Conservation (phyloP, 805 yeast species). For the Lipomyces starkeyi region DNA sequence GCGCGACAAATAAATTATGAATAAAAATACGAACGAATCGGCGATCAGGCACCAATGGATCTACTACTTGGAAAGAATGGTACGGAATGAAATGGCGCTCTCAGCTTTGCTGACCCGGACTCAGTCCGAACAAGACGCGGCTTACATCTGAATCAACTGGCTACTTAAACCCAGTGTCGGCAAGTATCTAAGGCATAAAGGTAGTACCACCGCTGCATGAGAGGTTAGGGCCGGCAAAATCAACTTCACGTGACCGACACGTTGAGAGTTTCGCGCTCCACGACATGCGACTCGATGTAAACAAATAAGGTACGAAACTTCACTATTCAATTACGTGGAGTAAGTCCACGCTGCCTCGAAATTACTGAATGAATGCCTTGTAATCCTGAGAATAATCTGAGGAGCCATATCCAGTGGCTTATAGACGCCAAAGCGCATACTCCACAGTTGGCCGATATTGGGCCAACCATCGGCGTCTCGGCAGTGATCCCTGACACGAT, state of each 20-base stretch:
- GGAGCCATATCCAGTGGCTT: constrained; percentile 27
- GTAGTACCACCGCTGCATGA: too few species aligned
- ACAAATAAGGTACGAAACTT: background rate
- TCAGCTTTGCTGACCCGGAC: background rate
- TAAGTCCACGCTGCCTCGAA: background rate
- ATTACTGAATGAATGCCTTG: constrained; percentile 4
- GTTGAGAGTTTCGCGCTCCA: too few species aligned
- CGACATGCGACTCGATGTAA: background rate
- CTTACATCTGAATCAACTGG: background rate
- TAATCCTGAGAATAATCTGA: constrained; percentile 25
- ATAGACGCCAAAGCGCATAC: constrained; percentile 14
- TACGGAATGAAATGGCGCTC: background rate
- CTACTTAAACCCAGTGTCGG: too few species aligned
- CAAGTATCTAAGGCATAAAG: too few species aligned
- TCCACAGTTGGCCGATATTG: constrained; percentile 9
- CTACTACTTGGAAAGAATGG: background rate
- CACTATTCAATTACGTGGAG: background rate
- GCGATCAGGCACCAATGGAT: background rate
- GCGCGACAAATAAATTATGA: background rate
- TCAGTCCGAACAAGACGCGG: background rate
- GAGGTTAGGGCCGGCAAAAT: too few species aligned
- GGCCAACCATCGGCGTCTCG: constrained; percentile 6
- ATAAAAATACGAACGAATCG: background rate
- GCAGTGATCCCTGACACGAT: constrained; percentile 10
- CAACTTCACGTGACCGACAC: too few species aligned